Base-by-base conservation (phyloP, 1,284 basidiomycete genomes). In the Cutaneotrichosporon sp. region DNA sequence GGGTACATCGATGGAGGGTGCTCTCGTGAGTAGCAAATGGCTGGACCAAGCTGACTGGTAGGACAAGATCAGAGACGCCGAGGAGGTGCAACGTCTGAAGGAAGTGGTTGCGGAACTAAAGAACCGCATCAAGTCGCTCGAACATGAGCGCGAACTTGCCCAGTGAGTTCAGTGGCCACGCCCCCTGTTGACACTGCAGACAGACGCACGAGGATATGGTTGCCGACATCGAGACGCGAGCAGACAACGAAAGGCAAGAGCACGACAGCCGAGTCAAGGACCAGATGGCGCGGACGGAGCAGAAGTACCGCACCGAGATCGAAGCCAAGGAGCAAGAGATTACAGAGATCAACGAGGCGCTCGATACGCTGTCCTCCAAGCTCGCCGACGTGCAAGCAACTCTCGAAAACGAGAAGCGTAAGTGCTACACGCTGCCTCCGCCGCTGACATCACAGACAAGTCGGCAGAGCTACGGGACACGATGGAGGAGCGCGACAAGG, bases 11-110 rank as follows among this genome's bases (percentile, higher is more conserved):
- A 27, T 50, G 47, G 47, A 50, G 24, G 24, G 8, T 20, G 14
- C 47, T 27, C 47, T 50, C 4, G 47, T 50, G 25, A 50, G 47
- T 20, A 5, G 38, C 18, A 7, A 29, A 29, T 8, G 25, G 24
- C 18, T 31, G 7, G 16, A 4, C 25, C 18, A 7, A 27, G 18
- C 67, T 9, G 54, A 64, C 25, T n/a, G 66, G 22, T 65, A 67
- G 47, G 66, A 50, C 18, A 22, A 69, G 25, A 27, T 27, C 25
- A 50, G 47, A 27, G 47, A 50, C 8, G 47, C 47, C 25, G 47
- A 50, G 13, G 47, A 50, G 27, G 27, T 50, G 47, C 47, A 27
- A 8, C 47, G 27, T 9, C 25, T 50, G 14, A 50, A 55, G 54
- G 60, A 50, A 9, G 49, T 55, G n/a, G 34, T 55, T 18, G 14